phyloP scores from a whole-genome alignment of 345 rosid genomes.

The Sonneratia alba region DNA sequence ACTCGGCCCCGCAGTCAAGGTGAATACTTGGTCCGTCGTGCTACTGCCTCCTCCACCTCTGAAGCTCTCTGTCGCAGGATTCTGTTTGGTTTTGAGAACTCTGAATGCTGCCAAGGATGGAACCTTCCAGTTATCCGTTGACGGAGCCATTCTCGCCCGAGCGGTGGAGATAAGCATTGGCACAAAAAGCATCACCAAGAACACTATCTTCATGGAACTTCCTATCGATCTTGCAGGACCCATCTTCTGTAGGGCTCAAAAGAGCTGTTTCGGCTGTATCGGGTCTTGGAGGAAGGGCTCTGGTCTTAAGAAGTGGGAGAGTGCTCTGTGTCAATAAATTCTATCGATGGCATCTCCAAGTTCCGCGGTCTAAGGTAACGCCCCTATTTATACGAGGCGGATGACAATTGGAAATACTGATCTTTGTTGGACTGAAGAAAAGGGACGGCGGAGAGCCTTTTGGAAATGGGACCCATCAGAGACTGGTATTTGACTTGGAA shows the following conservation, averaged over 20 bases:
- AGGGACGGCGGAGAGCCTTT: slow-evolving; percentile 43
- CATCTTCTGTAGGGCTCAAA: slow-evolving; percentile 2
- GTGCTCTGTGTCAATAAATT: background rate
- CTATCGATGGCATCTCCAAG: slow-evolving; percentile 27
- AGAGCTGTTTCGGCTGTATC: background rate
- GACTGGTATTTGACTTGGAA: background rate
- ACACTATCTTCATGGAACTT: background rate
- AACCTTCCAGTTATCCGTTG: background rate
- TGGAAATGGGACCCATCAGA: background rate
- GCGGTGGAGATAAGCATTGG: background rate
- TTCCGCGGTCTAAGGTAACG: slow-evolving; percentile 20
- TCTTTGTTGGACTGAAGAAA: slow-evolving; percentile 5
- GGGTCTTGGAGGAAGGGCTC: background rate
- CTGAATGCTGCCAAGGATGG: background rate
- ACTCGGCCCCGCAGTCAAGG: slow-evolving; percentile 67
- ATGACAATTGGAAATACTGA: slow-evolving; percentile 17
- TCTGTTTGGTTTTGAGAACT: background rate
- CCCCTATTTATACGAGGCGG: slow-evolving; percentile 24
- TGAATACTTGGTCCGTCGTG: slow-evolving; percentile 17
- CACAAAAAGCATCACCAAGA: background rate
- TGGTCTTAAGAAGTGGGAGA: background rate
- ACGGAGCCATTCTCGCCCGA: background rate
- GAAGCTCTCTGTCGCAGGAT: background rate
- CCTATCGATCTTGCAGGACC: background rate
- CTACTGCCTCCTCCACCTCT: background rate